These are phyloP conservation scores for Fusarium longipes DNA, from an alignment of 2,329 filamentous ascomycete species.

Conservation along the genomic window DNA sequence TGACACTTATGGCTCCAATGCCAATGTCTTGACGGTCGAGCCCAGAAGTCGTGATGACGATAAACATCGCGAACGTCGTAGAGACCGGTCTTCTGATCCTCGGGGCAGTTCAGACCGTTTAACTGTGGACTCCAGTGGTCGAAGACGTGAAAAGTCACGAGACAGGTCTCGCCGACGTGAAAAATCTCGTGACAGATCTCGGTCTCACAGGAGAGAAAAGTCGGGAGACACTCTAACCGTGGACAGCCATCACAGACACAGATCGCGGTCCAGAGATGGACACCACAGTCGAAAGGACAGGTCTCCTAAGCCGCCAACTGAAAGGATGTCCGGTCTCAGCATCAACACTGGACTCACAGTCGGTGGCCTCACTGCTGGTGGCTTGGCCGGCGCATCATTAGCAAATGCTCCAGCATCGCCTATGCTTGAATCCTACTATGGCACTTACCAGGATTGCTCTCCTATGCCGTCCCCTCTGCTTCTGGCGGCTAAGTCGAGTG, in stretches of 20 bases:
- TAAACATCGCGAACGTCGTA: slow-evolving; percentile 50
- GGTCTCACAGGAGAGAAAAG: slow-evolving; percentile 41
- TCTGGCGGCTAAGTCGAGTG: slow-evolving; percentile 61
- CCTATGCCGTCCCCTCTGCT: slow-evolving; percentile 90
- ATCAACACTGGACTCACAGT: slow-evolving; percentile 57
- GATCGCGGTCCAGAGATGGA: slow-evolving; percentile 30
- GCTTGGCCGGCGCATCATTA: slow-evolving; percentile 57
- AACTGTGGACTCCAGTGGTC: slow-evolving; percentile 36
- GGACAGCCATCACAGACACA: slow-evolving; percentile 36
- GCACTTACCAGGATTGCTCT: slow-evolving; percentile 93
- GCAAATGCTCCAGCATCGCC: slow-evolving; percentile 79
- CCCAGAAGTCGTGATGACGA: slow-evolving; percentile 52
- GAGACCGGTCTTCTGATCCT: slow-evolving; percentile 43
- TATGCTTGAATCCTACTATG: slow-evolving; percentile 89
- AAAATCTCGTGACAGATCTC: slow-evolving; percentile 43
- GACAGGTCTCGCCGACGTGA: slow-evolving; percentile 41
- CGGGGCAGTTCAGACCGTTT: slow-evolving; percentile 41
- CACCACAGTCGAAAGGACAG: slow-evolving; percentile 49
- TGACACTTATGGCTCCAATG: slow-evolving; percentile 53
- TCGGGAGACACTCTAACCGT: slow-evolving; percentile 25
- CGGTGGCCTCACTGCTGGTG: slow-evolving; percentile 34
- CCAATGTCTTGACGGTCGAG: slow-evolving; percentile 58
- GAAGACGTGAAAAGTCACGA: slow-evolving; percentile 44
- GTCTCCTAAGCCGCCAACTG: slow-evolving; percentile 62
- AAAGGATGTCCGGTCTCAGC: slow-evolving; percentile 64